Base-by-base conservation (phyloP, 805 yeast species). In the Teunomyces lycoperdinae region DNA sequence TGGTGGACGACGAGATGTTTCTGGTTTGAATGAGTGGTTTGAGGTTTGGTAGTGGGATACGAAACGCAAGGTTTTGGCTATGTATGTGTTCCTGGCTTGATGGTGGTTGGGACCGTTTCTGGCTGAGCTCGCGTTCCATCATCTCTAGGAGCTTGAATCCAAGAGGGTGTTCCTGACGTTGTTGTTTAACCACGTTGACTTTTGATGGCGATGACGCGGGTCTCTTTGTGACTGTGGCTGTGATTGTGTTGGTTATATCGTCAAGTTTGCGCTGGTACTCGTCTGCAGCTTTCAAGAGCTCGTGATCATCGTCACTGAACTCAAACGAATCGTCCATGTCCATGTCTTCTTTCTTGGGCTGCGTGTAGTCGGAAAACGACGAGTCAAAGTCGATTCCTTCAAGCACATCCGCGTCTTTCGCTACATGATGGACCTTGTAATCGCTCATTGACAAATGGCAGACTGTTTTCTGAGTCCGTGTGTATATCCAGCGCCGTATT, bases 291-390 rank as follows among this genome's bases (percentile, higher is more conserved):
- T 35, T 17, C 41, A 53, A 42, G 1, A 53, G 31, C 11, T 27
- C 35, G 14, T 44, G 48, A 31, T 53, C 57, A 28, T 53, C 57
- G 28, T 51, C 54, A 14, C 52, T 53, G 29, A 51, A 50, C 26
- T 36, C 45, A 26, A 45, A 47, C 26, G 53, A 49, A 26, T 50
- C 49, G n/a, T 35, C 47, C 17, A 36, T 20, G 24, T 38, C 40
- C 2, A 4, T 43, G 10, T 34, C 35, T 34, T 14, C 43, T 11
- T 17, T 31, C 24, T 31, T 35, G 24, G 39, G 24, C 14, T 27
- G 38, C 2, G 24, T 38, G 17, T 13, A 28, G 14, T 49, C 43
- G 10, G 43, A 33, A 24, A 49, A 46, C 11, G 52, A 49, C 24
- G 52, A 43, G 27, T 47, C 48, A 20, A 49, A 44, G 39, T 51